These are phyloP conservation scores for Chrysoporthe puriensis DNA, from an alignment of 2,329 filamentous ascomycete genomes.

Conservation along the genomic window DNA sequence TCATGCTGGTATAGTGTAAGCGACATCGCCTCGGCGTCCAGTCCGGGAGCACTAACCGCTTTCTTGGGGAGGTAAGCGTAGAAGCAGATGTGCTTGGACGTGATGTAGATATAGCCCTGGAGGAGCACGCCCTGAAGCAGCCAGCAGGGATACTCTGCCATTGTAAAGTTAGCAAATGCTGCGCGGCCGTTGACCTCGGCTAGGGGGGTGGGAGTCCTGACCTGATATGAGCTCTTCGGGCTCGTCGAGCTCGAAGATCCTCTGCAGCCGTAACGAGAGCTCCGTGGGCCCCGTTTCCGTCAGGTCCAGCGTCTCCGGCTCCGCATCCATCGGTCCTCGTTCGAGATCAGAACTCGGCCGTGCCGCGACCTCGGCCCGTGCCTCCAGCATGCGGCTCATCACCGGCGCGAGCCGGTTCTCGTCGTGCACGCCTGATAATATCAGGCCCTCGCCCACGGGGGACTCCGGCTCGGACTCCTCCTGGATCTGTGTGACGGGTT, in stretches of 20 bases:
- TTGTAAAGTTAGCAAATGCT: conserved; percentile 27
- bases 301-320: conserved; percentile 36
- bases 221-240: conserved; percentile 84
- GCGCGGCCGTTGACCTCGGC: background rate
- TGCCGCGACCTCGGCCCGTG: conserved; percentile 64
- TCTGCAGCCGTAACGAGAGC: conserved; percentile 72
- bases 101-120: conserved; percentile 96
- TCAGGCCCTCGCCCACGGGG: conserved; percentile 29
- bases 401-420: conserved; percentile 66
- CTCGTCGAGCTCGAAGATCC: conserved; percentile 83
- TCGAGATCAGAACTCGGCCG: conserved; percentile 63
- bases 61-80: conserved; percentile 97
- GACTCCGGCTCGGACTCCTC: conserved; percentile 37
- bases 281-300: conserved; percentile 53
- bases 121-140: conserved; percentile 87
- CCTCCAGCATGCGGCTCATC: conserved; percentile 78
- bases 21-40: conserved; percentile 2
- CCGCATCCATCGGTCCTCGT: conserved; percentile 46
- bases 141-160: conserved; percentile 87
- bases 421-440: conserved; percentile 32
- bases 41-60: conserved; percentile 57
- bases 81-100: conserved; percentile 90
- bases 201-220: conserved; percentile 36
- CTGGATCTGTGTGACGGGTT: conserved; percentile 42
- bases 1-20: conserved; percentile 57